These are phyloP conservation scores for Hylodesmum podocarpum DNA, from an alignment of 306 rosid species.

Conservation along the genomic window DNA sequence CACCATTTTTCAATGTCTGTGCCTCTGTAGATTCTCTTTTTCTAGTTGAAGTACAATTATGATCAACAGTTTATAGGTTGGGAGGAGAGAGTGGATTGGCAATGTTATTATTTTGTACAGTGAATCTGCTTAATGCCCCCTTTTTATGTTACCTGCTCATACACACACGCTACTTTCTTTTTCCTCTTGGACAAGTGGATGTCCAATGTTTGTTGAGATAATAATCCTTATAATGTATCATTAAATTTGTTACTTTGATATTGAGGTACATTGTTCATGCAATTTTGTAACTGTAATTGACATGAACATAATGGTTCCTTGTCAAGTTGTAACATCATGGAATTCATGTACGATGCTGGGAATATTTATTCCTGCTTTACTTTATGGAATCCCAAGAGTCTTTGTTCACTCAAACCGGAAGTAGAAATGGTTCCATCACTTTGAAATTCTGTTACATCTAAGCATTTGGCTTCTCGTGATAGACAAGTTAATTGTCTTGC, in stretches of 20 bases:
- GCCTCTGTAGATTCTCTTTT: background rate
- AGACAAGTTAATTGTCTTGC: background rate
- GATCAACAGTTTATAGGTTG: background rate
- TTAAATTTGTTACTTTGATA: background rate
- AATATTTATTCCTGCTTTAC: constrained; percentile 6
- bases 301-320: background rate
- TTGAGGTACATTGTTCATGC: background rate
- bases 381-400: background rate
- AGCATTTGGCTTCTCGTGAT: constrained; percentile 8
- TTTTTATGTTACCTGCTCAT: background rate
- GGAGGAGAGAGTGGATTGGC: background rate
- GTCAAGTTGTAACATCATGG: background rate
- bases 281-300: background rate
- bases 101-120: background rate
- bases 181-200: background rate
- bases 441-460: background rate
- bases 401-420: background rate
- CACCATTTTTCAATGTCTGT: constrained; percentile 3
- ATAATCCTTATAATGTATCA: background rate
- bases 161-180: background rate
- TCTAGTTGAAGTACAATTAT: background rate
- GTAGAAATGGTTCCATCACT: background rate
- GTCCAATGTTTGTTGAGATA: background rate
- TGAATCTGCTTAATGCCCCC: background rate
- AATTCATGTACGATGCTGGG: background rate